Evolutionary conservation across 2,329 filamentous ascomycete genomes (phyloP), one percentile per base, ranked within the genome.

Genomic region (Penicillium hesseltinei): DNA sequence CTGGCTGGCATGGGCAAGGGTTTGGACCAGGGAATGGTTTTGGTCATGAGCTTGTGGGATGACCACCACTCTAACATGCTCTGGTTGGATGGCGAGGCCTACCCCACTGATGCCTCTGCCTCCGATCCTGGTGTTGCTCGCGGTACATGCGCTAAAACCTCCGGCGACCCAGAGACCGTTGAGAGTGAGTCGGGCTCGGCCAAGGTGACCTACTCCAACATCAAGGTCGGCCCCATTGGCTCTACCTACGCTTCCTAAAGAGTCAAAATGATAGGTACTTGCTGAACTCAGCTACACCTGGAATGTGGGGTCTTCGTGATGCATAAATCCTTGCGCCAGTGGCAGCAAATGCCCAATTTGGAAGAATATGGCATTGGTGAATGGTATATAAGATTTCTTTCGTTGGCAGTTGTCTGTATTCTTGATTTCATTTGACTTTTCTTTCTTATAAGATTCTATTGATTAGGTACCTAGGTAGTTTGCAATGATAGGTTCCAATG

Each of bases 61-160:
- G 87, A 90, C 75, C 82, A 89, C 74, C 74, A 82, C 58, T 76
- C 83, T 68, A 81, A 87, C 76, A 90, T 91, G 87, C 82, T 88
- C 67, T 91, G 88, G 88, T 82, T 91, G 66, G 88, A 91, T 78
- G 84, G 82, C 59, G 82, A 77, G 33, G 33, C 3, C 70, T 88
- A 83, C 78, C 87, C 87, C 48, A 77, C 78, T 59, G 67, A 71
- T 56, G 72, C 65, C 36, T 69, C 75, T 60, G 66, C 75, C 31
- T 78, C 76, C 51, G 62, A 59, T 2, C 77, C 77, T 31, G 84
- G 85, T 63, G 73, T 77, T 56, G 74, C 75, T 42, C 82, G 85
- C 66, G 85, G 85, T 54, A 75, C 77, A 36, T 88, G 85, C 72
- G 56, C 78, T 49, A 79, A 77, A 46, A 75, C 69, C 63, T 82